These are phyloP conservation scores for Xylaria bambusicola DNA, from an alignment of 495 filamentous ascomycete species.

Conservation along the genomic window DNA sequence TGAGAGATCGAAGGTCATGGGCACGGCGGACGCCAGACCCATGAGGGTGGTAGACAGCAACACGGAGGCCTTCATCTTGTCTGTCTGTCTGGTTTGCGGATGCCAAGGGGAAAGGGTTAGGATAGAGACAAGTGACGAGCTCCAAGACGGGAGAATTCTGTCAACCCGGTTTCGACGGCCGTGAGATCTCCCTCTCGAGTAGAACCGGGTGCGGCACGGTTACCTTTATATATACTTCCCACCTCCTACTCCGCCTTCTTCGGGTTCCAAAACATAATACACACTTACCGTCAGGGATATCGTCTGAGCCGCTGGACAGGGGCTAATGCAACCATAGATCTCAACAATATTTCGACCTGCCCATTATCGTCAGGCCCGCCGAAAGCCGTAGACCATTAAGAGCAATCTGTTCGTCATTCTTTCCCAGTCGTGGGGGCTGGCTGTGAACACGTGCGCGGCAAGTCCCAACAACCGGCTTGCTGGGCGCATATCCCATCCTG, in stretches of 20 bases:
- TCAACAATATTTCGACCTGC: slow-evolving; percentile 3
- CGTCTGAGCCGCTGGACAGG: not conserved
- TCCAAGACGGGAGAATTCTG: not conserved
- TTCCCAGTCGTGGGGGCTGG: not conserved
- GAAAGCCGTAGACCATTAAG: slow-evolving; percentile 3
- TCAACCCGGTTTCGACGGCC: not conserved
- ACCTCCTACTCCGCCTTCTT: not conserved
- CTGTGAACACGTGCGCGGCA: slow-evolving; percentile 5
- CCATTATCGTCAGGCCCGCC: slow-evolving; percentile 5
- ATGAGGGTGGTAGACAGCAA: slow-evolving; percentile 25
- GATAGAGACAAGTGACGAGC: not conserved
- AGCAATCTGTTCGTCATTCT: not conserved
- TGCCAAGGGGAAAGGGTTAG: not conserved
- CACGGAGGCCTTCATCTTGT: slow-evolving; percentile 27
- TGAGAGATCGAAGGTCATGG: slow-evolving; percentile 31
- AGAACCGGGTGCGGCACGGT: not conserved
- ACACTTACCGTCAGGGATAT: too few relatives aligned
- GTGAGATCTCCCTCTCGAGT: not conserved
- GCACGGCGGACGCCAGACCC: slow-evolving; percentile 25
- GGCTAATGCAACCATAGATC: not conserved
- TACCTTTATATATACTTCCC: not conserved
- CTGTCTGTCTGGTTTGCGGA: not conserved
- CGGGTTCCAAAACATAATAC: not conserved
- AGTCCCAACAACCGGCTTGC: not conserved
- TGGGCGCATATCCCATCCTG: not conserved